A percentile compares a stretch with the other conserved stretches of the same genome.
Conservation (phyloP, 495 filamentous ascomycete genomes). For the Trichodelitschia bisporula region DNA sequence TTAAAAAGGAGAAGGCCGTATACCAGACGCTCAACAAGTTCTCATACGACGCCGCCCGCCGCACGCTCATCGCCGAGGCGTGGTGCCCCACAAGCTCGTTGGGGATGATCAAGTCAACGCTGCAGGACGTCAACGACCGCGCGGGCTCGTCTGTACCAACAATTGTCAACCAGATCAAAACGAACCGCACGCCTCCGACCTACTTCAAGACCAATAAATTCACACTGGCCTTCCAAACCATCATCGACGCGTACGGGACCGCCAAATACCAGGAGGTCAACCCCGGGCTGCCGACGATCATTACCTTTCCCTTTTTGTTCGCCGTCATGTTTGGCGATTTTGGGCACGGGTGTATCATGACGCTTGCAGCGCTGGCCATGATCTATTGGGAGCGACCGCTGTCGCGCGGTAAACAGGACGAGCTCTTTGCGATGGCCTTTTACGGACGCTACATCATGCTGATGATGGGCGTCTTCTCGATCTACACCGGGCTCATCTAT, state of each 20-base stretch:
- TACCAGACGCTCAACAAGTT: conserved; percentile 90
- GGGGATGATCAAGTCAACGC: conserved; percentile 74
- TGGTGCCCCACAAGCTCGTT: conserved; percentile 89
- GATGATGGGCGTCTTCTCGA: conserved; percentile 90
- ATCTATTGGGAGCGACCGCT: conserved; percentile 86
- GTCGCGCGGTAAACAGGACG: conserved; percentile 63
- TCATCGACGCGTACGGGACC: conserved; percentile 94
- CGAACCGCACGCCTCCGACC: conserved; percentile 89
- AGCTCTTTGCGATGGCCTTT: conserved; percentile 93
- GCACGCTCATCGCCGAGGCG: conserved; percentile 89
- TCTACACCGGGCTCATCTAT: conserved; percentile 94
- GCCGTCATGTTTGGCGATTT: conserved; percentile 98
- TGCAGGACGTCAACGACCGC: conserved; percentile 89
- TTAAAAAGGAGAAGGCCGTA: conserved; percentile 97
- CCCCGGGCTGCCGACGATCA: conserved; percentile 76
- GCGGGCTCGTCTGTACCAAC: conserved; percentile 86
- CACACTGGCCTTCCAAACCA: conserved; percentile 93
- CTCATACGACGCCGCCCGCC: conserved; percentile 85
- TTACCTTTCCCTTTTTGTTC: conserved; percentile 96
- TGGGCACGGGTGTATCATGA: conserved; percentile 77
- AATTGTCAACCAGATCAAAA: conserved; percentile 90
- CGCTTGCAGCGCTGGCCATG: conserved; percentile 57
- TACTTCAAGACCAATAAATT: conserved; percentile 96
- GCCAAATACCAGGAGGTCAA: conserved; percentile 95
- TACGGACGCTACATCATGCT: conserved; percentile 96